Evolutionary conservation across 148 eudicot genomes (phyloP).

Genomic region (Bassia scoparia): DNA sequence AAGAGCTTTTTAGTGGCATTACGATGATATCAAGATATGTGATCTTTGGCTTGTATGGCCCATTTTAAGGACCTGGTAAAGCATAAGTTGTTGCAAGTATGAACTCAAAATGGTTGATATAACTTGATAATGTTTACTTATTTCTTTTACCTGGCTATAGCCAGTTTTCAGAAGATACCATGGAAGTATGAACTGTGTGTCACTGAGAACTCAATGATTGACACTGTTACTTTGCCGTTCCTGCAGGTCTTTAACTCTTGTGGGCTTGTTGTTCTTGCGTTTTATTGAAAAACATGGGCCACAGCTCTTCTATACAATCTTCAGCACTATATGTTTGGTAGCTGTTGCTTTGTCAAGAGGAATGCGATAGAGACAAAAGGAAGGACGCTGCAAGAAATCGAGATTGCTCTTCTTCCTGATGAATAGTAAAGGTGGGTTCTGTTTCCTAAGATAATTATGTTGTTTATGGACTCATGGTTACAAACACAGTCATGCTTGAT

Average conservation of each 20-base stretch:
- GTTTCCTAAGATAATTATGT: too few species aligned
- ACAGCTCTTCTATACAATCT: constrained; percentile 62
- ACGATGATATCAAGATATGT: too few species aligned
- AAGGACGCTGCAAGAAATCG: constrained; percentile 92
- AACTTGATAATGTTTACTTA: too few species aligned
- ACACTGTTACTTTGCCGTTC: background rate
- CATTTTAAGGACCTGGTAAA: too few species aligned
- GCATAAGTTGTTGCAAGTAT: too few species aligned
- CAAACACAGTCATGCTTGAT: too few species aligned
- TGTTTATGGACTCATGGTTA: too few species aligned
- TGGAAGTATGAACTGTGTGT: background rate
- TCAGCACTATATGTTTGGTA: constrained; percentile 68
- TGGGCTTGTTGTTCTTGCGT: constrained; percentile 82
- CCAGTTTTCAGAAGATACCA: background rate
- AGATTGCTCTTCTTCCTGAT: constrained; percentile 90
- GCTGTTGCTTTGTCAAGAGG: constrained; percentile 78
- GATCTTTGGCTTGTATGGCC: too few species aligned
- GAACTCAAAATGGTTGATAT: too few species aligned
- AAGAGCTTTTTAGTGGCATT: too few species aligned
- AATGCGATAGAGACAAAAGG: constrained; percentile 96
- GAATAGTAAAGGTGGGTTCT: constrained; percentile 37
- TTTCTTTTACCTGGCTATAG: too few species aligned
- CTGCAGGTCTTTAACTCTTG: constrained; percentile 69
- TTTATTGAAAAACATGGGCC: constrained; percentile 79
- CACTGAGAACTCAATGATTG: background rate